Evolutionary conservation across 306 rosid species (phyloP).

Genomic region (Crotalaria pallida): DNA sequence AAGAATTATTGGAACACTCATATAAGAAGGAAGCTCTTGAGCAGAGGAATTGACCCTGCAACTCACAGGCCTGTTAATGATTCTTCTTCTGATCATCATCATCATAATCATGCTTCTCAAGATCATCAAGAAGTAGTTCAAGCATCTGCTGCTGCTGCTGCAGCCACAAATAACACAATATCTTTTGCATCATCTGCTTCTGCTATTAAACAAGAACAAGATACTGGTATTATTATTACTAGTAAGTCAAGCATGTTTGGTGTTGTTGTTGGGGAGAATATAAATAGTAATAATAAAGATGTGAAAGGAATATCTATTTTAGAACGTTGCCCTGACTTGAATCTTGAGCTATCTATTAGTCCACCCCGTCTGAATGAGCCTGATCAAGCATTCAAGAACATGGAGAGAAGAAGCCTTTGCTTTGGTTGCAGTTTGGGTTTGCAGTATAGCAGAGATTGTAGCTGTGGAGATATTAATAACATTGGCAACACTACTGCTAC

Average conservation of each 20-base stretch:
- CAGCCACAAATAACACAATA: too few relatives aligned
- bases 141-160: neutral
- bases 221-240: neutral
- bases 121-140: slow-evolving; percentile 29
- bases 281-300: slow-evolving; percentile 19
- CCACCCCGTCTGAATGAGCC: slow-evolving; percentile 51
- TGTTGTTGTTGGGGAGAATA: neutral
- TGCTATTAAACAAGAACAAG: slow-evolving; percentile 41
- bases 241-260: slow-evolving; percentile 3
- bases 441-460: slow-evolving; percentile 35
- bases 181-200: slow-evolving; percentile 55
- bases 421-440: slow-evolving; percentile 43
- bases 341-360: slow-evolving; percentile 81
- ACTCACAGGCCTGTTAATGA: slow-evolving; percentile 74
- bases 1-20: slow-evolving; percentile 99
- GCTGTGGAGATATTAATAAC: slow-evolving; percentile 36
- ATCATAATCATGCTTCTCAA: slow-evolving; percentile 24
- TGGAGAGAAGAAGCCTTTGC: slow-evolving; percentile 26
- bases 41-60: slow-evolving; percentile 89
- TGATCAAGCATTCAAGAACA: slow-evolving; percentile 34
- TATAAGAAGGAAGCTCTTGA: slow-evolving; percentile 90
- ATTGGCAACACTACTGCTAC: slow-evolving; percentile 12
- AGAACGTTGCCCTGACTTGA: slow-evolving; percentile 73
- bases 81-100: too few relatives aligned
- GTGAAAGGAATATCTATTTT: neutral